Conservation (phyloP, 768 basidiomycete genomes). For the Macrolepiota dolichaula region DNA sequence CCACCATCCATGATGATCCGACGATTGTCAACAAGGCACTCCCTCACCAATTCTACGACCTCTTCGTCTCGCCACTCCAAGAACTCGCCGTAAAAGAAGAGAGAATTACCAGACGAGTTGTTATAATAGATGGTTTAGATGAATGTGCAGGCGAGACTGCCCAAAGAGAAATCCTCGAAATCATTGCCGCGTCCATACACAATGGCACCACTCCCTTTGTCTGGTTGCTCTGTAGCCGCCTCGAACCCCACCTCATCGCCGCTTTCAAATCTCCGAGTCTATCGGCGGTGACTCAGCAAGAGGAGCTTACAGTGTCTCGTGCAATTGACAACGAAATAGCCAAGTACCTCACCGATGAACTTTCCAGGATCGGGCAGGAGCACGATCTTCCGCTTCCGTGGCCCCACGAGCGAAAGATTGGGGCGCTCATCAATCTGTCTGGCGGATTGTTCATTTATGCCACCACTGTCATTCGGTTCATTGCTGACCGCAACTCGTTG, state of each 20-base stretch:
- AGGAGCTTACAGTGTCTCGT: neutral
- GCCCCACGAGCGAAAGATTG: neutral
- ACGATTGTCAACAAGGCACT: slow-evolving; percentile 11
- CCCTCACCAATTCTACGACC: slow-evolving; percentile 8
- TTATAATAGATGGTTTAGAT: slow-evolving; percentile 24
- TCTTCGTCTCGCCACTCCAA: slow-evolving; percentile 14
- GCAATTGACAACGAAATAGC: neutral
- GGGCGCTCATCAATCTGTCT: neutral
- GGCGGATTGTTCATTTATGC: neutral
- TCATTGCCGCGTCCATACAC: neutral
- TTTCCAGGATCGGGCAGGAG: neutral
- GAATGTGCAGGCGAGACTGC: slow-evolving; percentile 15
- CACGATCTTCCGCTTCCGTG: neutral
- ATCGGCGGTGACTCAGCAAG: neutral
- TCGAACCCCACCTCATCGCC: slow-evolving; percentile 19
- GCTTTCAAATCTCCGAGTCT: neutral
- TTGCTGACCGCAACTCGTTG: neutral
- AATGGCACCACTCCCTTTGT: slow-evolving; percentile 12
- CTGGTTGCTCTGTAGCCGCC: slow-evolving; percentile 23
- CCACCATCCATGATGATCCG: slow-evolving; percentile 4
- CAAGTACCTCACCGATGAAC: neutral
- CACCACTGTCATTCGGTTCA: neutral
- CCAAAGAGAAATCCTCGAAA: neutral
- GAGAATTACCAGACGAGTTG: slow-evolving; percentile 13
- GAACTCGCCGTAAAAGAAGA: neutral